A percentile compares a stretch with the other conserved stretches of the same genome.
These are phyloP conservation scores for Backusella westeae DNA, from an alignment of 192 early-diverging fungal genomes.

Conservation along the genomic window DNA sequence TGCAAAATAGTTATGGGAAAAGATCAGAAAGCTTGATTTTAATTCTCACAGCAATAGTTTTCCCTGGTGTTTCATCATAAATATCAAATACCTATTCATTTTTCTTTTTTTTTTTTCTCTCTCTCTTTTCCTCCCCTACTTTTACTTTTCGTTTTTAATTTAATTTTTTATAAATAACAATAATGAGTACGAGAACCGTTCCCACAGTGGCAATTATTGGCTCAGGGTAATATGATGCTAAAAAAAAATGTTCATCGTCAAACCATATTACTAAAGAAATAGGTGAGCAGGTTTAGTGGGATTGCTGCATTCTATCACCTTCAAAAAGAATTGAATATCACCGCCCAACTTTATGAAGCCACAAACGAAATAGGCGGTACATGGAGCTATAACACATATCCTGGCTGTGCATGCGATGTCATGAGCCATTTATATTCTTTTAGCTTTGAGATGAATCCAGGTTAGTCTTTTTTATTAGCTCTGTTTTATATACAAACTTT, in stretches of 20 bases:
- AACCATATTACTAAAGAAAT: background rate
- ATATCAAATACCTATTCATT: too few relatives aligned
- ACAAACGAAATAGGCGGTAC: conserved; percentile 50
- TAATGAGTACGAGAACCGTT: background rate
- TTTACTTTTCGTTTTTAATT: too few relatives aligned
- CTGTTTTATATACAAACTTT: background rate
- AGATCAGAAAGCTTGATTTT: too few relatives aligned
- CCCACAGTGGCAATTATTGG: conserved; percentile 4
- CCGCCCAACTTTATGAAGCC: conserved; percentile 43
- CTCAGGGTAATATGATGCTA: background rate
- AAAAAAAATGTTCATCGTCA: background rate
- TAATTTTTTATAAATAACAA: too few relatives aligned
- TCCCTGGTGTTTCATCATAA: too few relatives aligned
- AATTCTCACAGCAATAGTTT: too few relatives aligned
- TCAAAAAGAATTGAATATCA: conserved; percentile 42
- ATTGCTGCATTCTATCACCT: conserved; percentile 50
- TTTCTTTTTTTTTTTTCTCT: too few relatives aligned
- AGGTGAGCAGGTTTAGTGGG: conserved; percentile 36
- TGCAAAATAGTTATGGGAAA: too few relatives aligned
- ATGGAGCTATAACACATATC: conserved; percentile 47
- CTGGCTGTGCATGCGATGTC: conserved; percentile 45
- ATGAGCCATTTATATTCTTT: conserved; percentile 40
- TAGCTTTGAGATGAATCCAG: conserved; percentile 41
- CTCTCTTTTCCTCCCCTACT: too few relatives aligned
- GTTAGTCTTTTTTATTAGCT: conserved; percentile 3